Evolutionary conservation across 2,329 filamentous ascomycete species (phyloP).

Genomic region (Fusarium setosum): DNA sequence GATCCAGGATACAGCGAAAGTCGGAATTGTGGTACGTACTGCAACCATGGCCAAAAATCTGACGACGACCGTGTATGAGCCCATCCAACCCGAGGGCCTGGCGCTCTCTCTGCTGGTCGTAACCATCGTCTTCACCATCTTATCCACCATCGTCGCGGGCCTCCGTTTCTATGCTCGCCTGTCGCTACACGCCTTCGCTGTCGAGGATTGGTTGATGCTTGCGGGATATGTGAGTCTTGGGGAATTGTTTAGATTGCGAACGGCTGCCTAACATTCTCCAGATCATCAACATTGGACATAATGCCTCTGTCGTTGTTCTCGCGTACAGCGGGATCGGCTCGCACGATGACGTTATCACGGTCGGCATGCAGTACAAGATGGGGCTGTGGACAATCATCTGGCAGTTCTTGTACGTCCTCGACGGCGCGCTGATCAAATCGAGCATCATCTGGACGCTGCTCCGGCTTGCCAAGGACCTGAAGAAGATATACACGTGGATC

Average conservation of each 20-base stretch:
- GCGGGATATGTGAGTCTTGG: neutral
- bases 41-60: constrained; percentile 27
- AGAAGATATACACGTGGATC: neutral
- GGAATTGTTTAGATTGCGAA: neutral
- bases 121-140: constrained; percentile 24
- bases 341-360: constrained; percentile 23
- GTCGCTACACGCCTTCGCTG: neutral
- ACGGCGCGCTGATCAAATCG: constrained; percentile 27
- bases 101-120: constrained; percentile 16
- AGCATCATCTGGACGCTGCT: constrained; percentile 31
- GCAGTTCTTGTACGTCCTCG: constrained; percentile 31
- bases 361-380: constrained; percentile 32
- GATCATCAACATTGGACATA: constrained; percentile 28
- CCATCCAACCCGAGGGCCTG: constrained; percentile 27
- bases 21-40: no score
- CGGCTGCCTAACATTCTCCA: constrained; percentile 8
- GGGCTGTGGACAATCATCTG: constrained; percentile 30
- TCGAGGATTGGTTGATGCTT: constrained; percentile 1
- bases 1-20: neutral
- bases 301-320: constrained; percentile 21
- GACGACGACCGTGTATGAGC: constrained; percentile 25
- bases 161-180: neutral
- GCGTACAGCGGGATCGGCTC: constrained; percentile 23
- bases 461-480: constrained; percentile 26
- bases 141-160: constrained; percentile 11